These are phyloP conservation scores for Xylariomycetidae sp. DNA, from an alignment of 2,329 filamentous ascomycete genomes.

Conservation along the genomic window DNA sequence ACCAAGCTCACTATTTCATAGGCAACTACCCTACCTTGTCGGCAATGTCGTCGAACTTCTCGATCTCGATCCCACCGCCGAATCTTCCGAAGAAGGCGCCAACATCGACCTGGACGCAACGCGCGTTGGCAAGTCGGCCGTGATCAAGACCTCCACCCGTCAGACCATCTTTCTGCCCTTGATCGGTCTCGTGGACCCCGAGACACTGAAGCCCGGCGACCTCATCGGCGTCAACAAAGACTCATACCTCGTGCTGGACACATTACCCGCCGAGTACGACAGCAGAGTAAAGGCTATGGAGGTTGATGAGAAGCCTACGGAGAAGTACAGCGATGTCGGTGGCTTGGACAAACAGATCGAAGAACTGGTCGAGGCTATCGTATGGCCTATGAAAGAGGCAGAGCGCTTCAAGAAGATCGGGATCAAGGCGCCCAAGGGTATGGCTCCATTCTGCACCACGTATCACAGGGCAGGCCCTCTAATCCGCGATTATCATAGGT, in stretches of 20 bases:
- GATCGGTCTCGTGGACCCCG: slow-evolving; percentile 92
- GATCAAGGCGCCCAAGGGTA: slow-evolving; percentile 98
- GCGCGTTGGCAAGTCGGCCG: slow-evolving; percentile 92
- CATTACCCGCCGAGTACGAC: slow-evolving; percentile 94
- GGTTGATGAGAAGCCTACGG: slow-evolving; percentile 98
- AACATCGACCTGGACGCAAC: slow-evolving; percentile 98
- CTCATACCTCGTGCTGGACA: slow-evolving; percentile 95
- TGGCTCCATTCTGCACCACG: no score
- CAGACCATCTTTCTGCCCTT: slow-evolving; percentile 98
- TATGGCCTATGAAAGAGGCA: slow-evolving; percentile 99
- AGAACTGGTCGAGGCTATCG: slow-evolving; percentile 95
- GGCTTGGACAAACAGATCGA: slow-evolving; percentile 98
- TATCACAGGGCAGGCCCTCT: no score
- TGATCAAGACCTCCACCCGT: slow-evolving; percentile 97
- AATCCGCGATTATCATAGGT: slow-evolving; percentile 53
- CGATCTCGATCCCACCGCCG: slow-evolving; percentile 90
- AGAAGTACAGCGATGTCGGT: slow-evolving; percentile 98
- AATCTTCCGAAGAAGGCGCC: slow-evolving; percentile 94
- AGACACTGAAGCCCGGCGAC: slow-evolving; percentile 90
- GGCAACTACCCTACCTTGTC: slow-evolving; percentile 95
- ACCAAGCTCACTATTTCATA: slow-evolving; percentile 32
- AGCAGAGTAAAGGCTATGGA: slow-evolving; percentile 99
- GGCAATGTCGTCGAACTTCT: slow-evolving; percentile 97
- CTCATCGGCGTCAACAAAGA: slow-evolving; percentile 99
- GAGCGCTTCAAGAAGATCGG: slow-evolving; percentile 99